phyloP scores from a whole-genome alignment of 495 filamentous ascomycete genomes.

The Aspergillus heteromorphus region DNA sequence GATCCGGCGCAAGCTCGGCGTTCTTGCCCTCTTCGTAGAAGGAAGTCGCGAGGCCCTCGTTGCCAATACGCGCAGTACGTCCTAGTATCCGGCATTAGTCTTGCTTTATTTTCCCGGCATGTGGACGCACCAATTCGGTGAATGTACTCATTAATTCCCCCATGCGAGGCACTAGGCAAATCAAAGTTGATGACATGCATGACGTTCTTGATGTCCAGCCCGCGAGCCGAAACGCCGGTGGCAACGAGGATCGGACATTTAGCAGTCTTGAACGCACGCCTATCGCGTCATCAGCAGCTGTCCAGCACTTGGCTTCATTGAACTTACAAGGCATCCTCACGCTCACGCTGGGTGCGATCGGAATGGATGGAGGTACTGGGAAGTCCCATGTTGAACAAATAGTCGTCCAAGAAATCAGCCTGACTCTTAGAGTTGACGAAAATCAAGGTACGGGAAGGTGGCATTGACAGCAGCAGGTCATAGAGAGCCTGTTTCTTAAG shows the following conservation, averaged over 20 bases:
- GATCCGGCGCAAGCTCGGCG: conserved; percentile 57
- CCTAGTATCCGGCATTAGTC: conserved; percentile 48
- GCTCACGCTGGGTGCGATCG: conserved; percentile 83
- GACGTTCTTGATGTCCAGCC: conserved; percentile 83
- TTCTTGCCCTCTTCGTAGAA: conserved; percentile 76
- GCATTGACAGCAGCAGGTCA: conserved; percentile 63
- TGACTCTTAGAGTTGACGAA: conserved; percentile 78
- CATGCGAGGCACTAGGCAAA: conserved; percentile 60
- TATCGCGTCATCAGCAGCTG: conserved; percentile 16
- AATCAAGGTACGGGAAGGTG: conserved; percentile 76
- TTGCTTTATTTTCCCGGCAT: background rate
- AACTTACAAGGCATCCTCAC: conserved; percentile 82
- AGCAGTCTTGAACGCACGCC: conserved; percentile 74
- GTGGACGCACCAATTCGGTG: conserved; percentile 77
- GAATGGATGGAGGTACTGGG: conserved; percentile 83
- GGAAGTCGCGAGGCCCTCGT: conserved; percentile 77
- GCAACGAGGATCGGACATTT: conserved; percentile 73
- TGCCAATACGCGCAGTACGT: conserved; percentile 90
- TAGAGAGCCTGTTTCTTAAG: conserved; percentile 65
- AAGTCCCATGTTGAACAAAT: conserved; percentile 68
- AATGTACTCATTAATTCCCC: conserved; percentile 90
- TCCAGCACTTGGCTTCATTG: too few relatives aligned
- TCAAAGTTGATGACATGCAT: conserved; percentile 93
- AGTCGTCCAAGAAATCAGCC: conserved; percentile 82
- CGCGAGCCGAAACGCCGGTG: conserved; percentile 80